Conservation (phyloP, 257 asterid species). For the Asclepias syriaca region DNA sequence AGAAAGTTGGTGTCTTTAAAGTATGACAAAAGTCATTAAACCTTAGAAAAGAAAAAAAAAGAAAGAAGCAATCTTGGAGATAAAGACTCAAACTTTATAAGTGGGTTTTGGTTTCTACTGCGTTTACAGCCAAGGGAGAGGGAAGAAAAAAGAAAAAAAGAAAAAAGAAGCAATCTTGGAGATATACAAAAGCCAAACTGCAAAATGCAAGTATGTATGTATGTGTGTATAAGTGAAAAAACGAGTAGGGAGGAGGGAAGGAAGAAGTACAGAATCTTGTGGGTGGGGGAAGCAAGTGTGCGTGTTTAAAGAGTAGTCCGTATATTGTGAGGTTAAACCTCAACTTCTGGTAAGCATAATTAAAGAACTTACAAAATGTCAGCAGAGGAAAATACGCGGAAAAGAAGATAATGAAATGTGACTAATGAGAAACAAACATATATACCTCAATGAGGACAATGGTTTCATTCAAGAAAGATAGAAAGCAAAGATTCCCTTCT, state of each 20-base stretch:
- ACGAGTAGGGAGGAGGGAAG: neutral
- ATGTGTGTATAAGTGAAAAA: neutral
- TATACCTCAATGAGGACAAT: slow-evolving; percentile 41
- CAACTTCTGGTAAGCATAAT: slow-evolving; percentile 14
- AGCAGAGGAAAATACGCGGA: slow-evolving; percentile 11
- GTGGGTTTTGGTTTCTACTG: neutral
- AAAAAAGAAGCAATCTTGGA: neutral
- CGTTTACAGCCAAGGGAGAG: neutral
- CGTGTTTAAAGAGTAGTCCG: neutral
- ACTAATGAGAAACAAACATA: slow-evolving; percentile 28
- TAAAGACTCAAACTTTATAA: neutral
- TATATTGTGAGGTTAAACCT: neutral
- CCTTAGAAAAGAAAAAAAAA: neutral
- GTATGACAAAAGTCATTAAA: neutral
- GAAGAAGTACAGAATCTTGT: slow-evolving; percentile 8
- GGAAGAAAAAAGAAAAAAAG: neutral
- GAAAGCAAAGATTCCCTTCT: slow-evolving; percentile 53
- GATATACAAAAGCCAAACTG: neutral
- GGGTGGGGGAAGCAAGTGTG: neutral
- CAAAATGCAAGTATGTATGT: neutral
- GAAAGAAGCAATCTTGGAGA: too few species aligned
- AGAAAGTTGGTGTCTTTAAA: neutral
- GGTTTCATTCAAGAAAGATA: slow-evolving; percentile 38
- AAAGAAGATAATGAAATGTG: slow-evolving; percentile 6
- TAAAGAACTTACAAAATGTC: slow-evolving; percentile 10